These are phyloP conservation scores for Peronosclerospora sorghi DNA, from an alignment of 352 stramenopile species.

Conservation along the genomic window DNA sequence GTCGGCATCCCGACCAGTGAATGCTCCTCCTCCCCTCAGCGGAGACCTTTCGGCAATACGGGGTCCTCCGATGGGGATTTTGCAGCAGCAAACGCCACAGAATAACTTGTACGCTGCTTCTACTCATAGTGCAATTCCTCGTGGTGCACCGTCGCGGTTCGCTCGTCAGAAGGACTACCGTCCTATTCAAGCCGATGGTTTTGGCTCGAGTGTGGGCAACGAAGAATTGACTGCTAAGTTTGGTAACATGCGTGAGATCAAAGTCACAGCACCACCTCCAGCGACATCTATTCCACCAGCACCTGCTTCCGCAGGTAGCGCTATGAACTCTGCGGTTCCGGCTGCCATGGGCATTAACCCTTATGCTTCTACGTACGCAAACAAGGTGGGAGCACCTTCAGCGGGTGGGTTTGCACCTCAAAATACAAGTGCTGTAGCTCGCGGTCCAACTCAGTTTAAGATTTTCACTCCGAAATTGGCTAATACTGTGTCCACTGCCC, in stretches of 20 bases:
- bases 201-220: constrained; percentile 84
- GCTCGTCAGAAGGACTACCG: constrained; percentile 66
- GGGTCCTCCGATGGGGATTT: constrained; percentile 16
- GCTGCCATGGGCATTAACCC: constrained; percentile 33
- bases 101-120: constrained; percentile 65
- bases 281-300: constrained; percentile 12
- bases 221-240: constrained; percentile 83
- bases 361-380: constrained; percentile 34
- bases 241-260: constrained; percentile 76
- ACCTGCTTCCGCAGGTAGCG: constrained; percentile 2
- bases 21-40: constrained; percentile 49
- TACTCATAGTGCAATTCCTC: constrained; percentile 74
- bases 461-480: constrained; percentile 79
- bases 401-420: constrained; percentile 28
- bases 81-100: constrained; percentile 24
- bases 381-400: constrained; percentile 10
- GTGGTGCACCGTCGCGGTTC: constrained; percentile 30
- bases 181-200: constrained; percentile 81
- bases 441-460: constrained; percentile 68
- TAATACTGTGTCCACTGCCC: constrained; percentile 6
- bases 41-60: constrained; percentile 35
- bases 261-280: constrained; percentile 66
- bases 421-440: constrained; percentile 18
- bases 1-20: constrained; percentile 43
- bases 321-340: constrained; percentile 1